These are phyloP conservation scores for Davidsoniella eucalypti DNA, from an alignment of 2,329 filamentous ascomycete genomes.

Conservation along the genomic window DNA sequence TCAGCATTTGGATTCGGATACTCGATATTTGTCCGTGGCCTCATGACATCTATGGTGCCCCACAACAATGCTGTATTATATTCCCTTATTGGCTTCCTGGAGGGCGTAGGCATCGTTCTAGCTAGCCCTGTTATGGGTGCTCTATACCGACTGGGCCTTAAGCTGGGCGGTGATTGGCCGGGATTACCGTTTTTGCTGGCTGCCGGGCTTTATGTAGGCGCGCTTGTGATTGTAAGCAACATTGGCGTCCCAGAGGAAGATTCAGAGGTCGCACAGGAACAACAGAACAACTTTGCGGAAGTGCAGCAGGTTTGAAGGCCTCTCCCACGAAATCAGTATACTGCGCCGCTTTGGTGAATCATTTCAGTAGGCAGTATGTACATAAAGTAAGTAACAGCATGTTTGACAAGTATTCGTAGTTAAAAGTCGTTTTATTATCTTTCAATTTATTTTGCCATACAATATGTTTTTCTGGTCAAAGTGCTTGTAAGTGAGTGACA, in stretches of 20 bases:
- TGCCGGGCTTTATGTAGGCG: conserved; percentile 10
- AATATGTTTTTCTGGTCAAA: too few species aligned
- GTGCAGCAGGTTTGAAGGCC: too few species aligned
- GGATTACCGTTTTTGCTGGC: conserved; percentile 13
- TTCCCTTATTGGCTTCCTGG: conserved; percentile 14
- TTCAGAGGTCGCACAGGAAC: background rate
- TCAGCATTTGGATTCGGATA: conserved; percentile 12
- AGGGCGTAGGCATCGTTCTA: conserved; percentile 13
- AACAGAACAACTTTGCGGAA: too few species aligned
- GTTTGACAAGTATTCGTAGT: too few species aligned
- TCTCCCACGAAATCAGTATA: too few species aligned
- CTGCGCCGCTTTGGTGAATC: too few species aligned
- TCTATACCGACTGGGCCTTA: conserved; percentile 12
- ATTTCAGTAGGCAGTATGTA: too few species aligned
- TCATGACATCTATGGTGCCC: conserved; percentile 14
- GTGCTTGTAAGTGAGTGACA: too few species aligned
- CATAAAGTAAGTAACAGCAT: too few species aligned
- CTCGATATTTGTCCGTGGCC: conserved; percentile 13
- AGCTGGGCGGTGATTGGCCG: conserved; percentile 12
- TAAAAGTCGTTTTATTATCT: too few species aligned
- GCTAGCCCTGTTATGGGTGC: conserved; percentile 14
- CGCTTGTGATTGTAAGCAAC: conserved; percentile 10
- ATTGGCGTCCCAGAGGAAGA: conserved; percentile 7
- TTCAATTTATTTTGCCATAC: too few species aligned
- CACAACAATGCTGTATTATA: conserved; percentile 14